These are phyloP conservation scores for Meyerozyma carpophila DNA, from an alignment of 1,139 yeast species.

Conservation along the genomic window DNA sequence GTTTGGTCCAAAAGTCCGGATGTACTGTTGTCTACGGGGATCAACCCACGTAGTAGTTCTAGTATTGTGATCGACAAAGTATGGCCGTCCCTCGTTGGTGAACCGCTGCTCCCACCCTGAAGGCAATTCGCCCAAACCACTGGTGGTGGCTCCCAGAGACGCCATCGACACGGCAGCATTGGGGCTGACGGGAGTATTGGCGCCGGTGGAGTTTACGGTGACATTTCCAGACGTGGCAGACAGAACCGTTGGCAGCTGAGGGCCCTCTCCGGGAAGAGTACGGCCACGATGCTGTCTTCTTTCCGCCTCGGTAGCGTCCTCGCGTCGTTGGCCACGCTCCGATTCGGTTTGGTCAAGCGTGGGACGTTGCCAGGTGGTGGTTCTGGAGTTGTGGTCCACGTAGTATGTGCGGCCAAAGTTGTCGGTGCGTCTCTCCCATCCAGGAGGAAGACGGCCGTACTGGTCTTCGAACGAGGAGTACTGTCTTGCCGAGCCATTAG, in stretches of 20 bases:
- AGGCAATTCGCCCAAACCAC: conserved; percentile 95
- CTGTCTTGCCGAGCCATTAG: conserved; percentile 37
- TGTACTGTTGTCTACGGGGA: conserved; percentile 97
- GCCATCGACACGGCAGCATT: conserved; percentile 77
- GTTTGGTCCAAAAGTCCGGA: conserved; percentile 87
- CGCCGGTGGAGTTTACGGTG: conserved; percentile 42
- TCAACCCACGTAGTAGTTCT: conserved; percentile 99
- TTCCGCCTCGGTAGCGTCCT: conserved; percentile 73
- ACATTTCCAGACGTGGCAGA: conserved; percentile 36
- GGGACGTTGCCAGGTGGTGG: conserved; percentile 98
- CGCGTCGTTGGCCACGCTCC: conserved; percentile 58
- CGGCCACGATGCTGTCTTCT: conserved; percentile 88
- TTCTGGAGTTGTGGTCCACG: conserved; percentile 95
- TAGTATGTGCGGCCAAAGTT: conserved; percentile 95
- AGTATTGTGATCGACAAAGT: conserved; percentile 96
- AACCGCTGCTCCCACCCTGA: conserved; percentile 99
- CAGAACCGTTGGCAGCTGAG: conserved; percentile 29
- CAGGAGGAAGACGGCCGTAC: conserved; percentile 92
- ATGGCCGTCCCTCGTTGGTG: conserved; percentile 97
- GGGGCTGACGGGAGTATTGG: conserved; percentile 51
- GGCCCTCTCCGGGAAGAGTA: conserved; percentile 76
- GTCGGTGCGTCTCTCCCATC: conserved; percentile 98
- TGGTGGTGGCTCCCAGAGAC: conserved; percentile 87
- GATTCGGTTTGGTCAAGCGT: conserved; percentile 63
- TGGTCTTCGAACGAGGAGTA: conserved; percentile 95